Evolutionary conservation across 108 stramenopile genomes (phyloP).

Genomic region (Discostella pseudostelligera): DNA sequence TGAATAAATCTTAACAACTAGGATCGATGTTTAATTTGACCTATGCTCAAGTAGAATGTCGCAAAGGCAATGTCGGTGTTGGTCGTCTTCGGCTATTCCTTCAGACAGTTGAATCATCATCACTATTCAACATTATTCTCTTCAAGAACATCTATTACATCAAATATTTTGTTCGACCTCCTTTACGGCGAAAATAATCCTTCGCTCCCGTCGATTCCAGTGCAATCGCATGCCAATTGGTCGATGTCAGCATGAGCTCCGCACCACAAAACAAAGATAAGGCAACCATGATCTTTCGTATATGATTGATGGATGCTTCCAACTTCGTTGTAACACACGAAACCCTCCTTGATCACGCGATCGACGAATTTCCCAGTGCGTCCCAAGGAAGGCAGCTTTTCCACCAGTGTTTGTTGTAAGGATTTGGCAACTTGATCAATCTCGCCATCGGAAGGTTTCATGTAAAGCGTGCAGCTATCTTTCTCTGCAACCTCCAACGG

Average conservation of each 20-base stretch:
- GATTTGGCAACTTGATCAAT: background rate
- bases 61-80: too few relatives aligned
- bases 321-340: background rate
- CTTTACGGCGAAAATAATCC: slow-evolving; percentile 5
- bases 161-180: background rate
- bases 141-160: too few relatives aligned
- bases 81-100: too few relatives aligned
- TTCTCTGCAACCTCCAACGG: background rate
- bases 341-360: slow-evolving; percentile 2
- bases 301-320: slow-evolving; percentile 18
- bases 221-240: slow-evolving; percentile 1
- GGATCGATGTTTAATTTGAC: too few relatives aligned
- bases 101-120: too few relatives aligned
- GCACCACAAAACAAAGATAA: slow-evolving; percentile 10
- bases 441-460: slow-evolving; percentile 1
- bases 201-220: background rate
- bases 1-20: too few relatives aligned
- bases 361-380: slow-evolving; percentile 3
- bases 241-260: slow-evolving; percentile 1
- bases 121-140: too few relatives aligned
- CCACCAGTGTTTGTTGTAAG: background rate
- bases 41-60: too few relatives aligned
- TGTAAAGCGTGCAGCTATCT: background rate
- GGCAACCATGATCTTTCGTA: slow-evolving; percentile 8
- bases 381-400: slow-evolving; percentile 5